Percentiles rank a stretch among this genome's conserved stretches.
These are phyloP conservation scores for Dicorynia guianensis DNA, from an alignment of 306 rosid genomes.

Conservation along the genomic window DNA sequence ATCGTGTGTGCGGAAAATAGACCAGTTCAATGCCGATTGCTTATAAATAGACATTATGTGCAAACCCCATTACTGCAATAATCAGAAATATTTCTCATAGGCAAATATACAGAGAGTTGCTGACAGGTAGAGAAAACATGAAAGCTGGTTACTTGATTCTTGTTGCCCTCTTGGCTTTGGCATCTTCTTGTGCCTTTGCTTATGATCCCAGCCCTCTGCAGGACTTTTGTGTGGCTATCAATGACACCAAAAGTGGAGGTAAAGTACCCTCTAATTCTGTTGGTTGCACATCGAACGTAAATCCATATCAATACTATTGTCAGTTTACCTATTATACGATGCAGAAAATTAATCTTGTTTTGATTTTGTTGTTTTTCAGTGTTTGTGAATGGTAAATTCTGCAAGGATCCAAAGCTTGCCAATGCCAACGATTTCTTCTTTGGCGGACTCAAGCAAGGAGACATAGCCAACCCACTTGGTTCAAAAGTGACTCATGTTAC, in stretches of 20 bases:
- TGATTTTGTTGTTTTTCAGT: slow-evolving; percentile 7
- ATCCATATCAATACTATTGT: too few relatives aligned
- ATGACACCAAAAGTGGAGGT: slow-evolving; percentile 1
- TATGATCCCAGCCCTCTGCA: slow-evolving; percentile 35
- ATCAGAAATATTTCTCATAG: not conserved
- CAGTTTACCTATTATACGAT: too few relatives aligned
- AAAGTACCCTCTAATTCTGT: not conserved
- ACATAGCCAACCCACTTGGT: slow-evolving; percentile 33
- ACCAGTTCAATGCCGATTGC: not conserved
- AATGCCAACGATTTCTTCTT: slow-evolving; percentile 38
- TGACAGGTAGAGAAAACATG: not conserved
- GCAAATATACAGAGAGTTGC: not conserved
- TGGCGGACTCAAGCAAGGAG: slow-evolving; percentile 19
- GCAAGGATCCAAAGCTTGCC: slow-evolving; percentile 45
- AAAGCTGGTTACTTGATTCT: not conserved
- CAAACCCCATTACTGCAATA: not conserved
- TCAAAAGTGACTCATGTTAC: slow-evolving; percentile 8
- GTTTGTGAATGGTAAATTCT: slow-evolving; percentile 51
- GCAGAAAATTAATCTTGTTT: too few relatives aligned
- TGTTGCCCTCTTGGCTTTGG: not conserved
- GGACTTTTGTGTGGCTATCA: slow-evolving; percentile 11
- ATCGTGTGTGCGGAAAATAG: too few relatives aligned
- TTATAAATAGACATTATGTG: not conserved
- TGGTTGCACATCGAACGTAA: too few relatives aligned
- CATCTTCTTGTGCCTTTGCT: slow-evolving; percentile 22